Conservation (phyloP, 768 basidiomycete species). For the Gymnopilus dilepis region DNA sequence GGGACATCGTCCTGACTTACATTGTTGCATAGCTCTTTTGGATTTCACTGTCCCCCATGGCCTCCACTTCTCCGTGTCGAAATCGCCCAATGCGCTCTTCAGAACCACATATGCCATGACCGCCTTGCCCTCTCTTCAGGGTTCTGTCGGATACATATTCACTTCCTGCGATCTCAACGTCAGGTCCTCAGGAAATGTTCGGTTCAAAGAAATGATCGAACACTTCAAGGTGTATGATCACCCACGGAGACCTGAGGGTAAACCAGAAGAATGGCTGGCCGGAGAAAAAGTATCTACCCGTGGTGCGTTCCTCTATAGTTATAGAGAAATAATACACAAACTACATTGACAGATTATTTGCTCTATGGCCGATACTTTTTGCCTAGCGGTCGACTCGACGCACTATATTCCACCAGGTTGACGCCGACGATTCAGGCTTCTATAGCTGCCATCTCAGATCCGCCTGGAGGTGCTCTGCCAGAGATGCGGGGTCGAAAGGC, state of each 20-base stretch:
- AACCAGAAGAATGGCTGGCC: slow-evolving; percentile 81
- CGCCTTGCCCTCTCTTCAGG: slow-evolving; percentile 90
- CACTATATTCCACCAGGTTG: slow-evolving; percentile 84
- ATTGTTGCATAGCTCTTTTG: slow-evolving; percentile 69
- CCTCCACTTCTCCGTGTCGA: slow-evolving; percentile 79
- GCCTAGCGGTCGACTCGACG: slow-evolving; percentile 87
- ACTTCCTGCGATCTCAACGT: slow-evolving; percentile 84
- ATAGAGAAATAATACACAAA: slow-evolving; percentile 49
- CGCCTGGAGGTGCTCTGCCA: slow-evolving; percentile 54
- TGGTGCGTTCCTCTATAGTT: slow-evolving; percentile 50
- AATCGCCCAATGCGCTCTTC: slow-evolving; percentile 88
- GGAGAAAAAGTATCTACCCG: slow-evolving; percentile 79
- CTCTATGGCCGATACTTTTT: slow-evolving; percentile 92
- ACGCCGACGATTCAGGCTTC: slow-evolving; percentile 80
- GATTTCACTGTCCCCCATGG: slow-evolving; percentile 90
- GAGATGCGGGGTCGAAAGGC: slow-evolving; percentile 49
- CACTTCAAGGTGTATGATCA: slow-evolving; percentile 85
- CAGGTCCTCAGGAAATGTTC: slow-evolving; percentile 69
- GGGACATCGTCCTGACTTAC: slow-evolving; percentile 13
- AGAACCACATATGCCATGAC: slow-evolving; percentile 93
- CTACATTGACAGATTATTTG: too few species aligned
- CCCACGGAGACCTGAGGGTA: slow-evolving; percentile 78
- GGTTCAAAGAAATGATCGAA: slow-evolving; percentile 89
- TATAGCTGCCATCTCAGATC: slow-evolving; percentile 87
- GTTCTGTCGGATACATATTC: slow-evolving; percentile 93